Evolutionary conservation across 352 stramenopile genomes (phyloP).

Genomic region (Aphanomyces euteiches): DNA sequence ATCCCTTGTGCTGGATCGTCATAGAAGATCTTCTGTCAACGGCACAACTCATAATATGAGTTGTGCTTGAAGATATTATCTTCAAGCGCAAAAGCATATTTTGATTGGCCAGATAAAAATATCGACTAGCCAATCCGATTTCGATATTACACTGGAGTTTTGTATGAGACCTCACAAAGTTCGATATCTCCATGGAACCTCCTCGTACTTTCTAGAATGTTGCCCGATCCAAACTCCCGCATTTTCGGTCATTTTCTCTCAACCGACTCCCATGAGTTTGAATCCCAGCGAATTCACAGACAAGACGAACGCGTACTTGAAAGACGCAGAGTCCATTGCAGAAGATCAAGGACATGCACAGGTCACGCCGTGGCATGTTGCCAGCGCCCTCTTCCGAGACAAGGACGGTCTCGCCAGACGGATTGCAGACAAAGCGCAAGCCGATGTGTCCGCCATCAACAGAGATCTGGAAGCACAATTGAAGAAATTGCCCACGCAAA

Average conservation of each 20-base stretch:
- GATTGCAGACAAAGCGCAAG: slow-evolving; percentile 50
- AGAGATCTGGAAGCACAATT: slow-evolving; percentile 49
- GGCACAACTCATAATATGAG: no score
- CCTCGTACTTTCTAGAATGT: slow-evolving; percentile 26
- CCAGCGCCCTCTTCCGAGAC: slow-evolving; percentile 64
- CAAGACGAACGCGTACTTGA: slow-evolving; percentile 67
- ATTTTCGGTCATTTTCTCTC: slow-evolving; percentile 40
- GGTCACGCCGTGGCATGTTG: slow-evolving; percentile 69
- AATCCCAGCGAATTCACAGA: slow-evolving; percentile 77
- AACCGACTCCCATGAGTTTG: slow-evolving; percentile 31
- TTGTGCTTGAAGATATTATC: no score
- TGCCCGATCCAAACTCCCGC: neutral
- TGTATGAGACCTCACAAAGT: neutral
- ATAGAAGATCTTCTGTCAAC: no score
- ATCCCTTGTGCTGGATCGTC: no score
- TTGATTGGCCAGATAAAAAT: no score
- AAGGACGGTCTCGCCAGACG: slow-evolving; percentile 49
- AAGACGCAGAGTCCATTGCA: slow-evolving; percentile 44
- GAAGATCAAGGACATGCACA: slow-evolving; percentile 71
- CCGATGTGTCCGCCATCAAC: slow-evolving; percentile 49
- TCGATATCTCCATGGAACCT: slow-evolving; percentile 4
- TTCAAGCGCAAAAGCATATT: no score
- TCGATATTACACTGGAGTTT: neutral
- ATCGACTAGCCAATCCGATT: no score
- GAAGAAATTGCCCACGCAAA: slow-evolving; percentile 67